Evolutionary conservation across 2,329 filamentous ascomycete genomes (phyloP), one percentile per base, ranked within the genome.

Genomic region (Botryotinia convoluta): DNA sequence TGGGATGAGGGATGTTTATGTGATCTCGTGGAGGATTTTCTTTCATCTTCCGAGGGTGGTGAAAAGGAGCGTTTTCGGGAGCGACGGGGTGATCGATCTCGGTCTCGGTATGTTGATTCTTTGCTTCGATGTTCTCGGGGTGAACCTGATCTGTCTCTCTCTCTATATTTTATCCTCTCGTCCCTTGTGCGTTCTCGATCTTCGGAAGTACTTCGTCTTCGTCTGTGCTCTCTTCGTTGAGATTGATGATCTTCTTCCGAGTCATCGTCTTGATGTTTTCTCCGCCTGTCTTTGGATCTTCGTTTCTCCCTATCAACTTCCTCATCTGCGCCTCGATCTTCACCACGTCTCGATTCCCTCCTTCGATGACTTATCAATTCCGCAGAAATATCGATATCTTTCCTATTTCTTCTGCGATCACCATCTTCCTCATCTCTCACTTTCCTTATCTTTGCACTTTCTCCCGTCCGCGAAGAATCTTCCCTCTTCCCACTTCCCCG

Each of bases 71-170:
- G 75, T 44, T 73, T 77, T 45, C 76, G 74, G n/a, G 65, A 57
- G 20, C 61, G 61, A 18, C 14, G 72, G 4, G 75, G 77, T 51
- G 81, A 81, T 71, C 79, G 45, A 29, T 68, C 64, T 29, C 64
- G 78, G 26, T 83, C 77, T 48, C 82, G 81, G 73, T 83, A 81
- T 54, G 76, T 71, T 9, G 73, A 75, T n/a, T 81, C 73, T 76
- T 79, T 78, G 32, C 69, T 71, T 64, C 76, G 72, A 65, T 75
- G 32, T 68, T 74, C 76, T 72, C 75, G 77, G 26, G 70, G 77
- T 48, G 76, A 79, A 57, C 74, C 70, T 67, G 79, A 80, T 26
- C 77, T 73, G 51, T 75, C 78, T 68, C 74, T 76, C 16, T 75
- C 69, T 62, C 77, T 74, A n/a, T 39, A 16, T 70, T 72, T 74